Evolutionary conservation across 2,329 filamentous ascomycete genomes (phyloP).

Genomic region (Amauroascus verrucosus): DNA sequence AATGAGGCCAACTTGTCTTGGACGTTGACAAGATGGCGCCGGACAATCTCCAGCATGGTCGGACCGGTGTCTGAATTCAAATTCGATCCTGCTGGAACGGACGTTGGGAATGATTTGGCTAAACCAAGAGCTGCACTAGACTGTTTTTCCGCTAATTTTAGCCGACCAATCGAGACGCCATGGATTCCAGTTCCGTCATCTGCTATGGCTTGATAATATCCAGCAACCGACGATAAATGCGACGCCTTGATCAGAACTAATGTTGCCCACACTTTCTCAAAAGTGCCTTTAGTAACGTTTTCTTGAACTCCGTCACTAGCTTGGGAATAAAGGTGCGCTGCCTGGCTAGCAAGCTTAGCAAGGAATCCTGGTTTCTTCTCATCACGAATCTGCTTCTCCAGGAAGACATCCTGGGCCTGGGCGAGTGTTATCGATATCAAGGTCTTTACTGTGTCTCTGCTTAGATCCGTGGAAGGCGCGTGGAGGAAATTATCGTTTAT

Average conservation of each 20-base stretch:
- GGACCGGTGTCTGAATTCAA: slow-evolving; percentile 67
- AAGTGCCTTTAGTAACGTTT: slow-evolving; percentile 79
- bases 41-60: slow-evolving; percentile 68
- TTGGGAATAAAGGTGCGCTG: slow-evolving; percentile 76
- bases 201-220: slow-evolving; percentile 85
- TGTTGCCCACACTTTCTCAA: slow-evolving; percentile 86
- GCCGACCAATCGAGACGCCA: slow-evolving; percentile 69
- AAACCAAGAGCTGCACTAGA: slow-evolving; percentile 68
- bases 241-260: slow-evolving; percentile 63
- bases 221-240: slow-evolving; percentile 73
- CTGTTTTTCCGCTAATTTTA: slow-evolving; percentile 68
- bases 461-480: slow-evolving; percentile 90
- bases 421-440: slow-evolving; percentile 87
- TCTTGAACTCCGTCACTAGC: slow-evolving; percentile 84
- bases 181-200: slow-evolving; percentile 84
- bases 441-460: slow-evolving; percentile 88
- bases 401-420: slow-evolving; percentile 91
- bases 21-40: slow-evolving; percentile 67
- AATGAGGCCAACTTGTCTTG: slow-evolving; percentile 69
- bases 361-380: slow-evolving; percentile 85
- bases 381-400: slow-evolving; percentile 90
- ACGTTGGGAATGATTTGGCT: slow-evolving; percentile 69
- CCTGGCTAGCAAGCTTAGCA: slow-evolving; percentile 86
- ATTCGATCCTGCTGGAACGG: slow-evolving; percentile 71
- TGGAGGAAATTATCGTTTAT: slow-evolving; percentile 99